phyloP scores from a whole-genome alignment of 163 green algal species.

The Smithsoniella earleae region DNA sequence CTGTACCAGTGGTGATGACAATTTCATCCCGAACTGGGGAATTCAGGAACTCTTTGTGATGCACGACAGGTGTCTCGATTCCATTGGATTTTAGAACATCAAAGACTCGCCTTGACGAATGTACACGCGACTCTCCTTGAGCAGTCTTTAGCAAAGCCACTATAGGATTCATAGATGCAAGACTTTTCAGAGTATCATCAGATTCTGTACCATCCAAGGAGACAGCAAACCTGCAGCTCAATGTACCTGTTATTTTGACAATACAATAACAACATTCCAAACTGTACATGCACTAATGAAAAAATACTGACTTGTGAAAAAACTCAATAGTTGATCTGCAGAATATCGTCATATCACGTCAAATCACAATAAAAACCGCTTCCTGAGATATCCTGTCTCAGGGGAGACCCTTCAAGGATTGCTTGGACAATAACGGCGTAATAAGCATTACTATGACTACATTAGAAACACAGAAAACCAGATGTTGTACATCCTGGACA shows the following conservation, averaged over 20 bases:
- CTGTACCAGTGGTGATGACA: slow-evolving; percentile 65
- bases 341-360: too few species aligned
- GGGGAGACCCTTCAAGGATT: not conserved
- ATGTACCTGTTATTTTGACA: not conserved
- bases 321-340: too few species aligned
- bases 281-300: not conserved
- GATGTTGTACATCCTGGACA: not conserved
- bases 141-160: slow-evolving; percentile 54
- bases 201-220: slow-evolving; percentile 76
- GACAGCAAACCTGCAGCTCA: slow-evolving; percentile 37
- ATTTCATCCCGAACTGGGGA: slow-evolving; percentile 62
- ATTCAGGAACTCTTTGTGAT: slow-evolving; percentile 68
- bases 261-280: too few species aligned
- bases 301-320: not conserved
- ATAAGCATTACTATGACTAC: not conserved
- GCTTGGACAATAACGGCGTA: not conserved
- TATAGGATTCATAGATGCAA: slow-evolving; percentile 36
- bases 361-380: too few species aligned
- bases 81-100: slow-evolving; percentile 57
- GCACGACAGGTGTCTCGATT: slow-evolving; percentile 75
- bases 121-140: slow-evolving; percentile 59
- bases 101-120: slow-evolving; percentile 71
- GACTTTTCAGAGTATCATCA: slow-evolving; percentile 53
- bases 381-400: not conserved
- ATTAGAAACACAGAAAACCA: not conserved